Evolutionary conservation across 2,329 filamentous ascomycete genomes (phyloP), one percentile per base, ranked within the genome.

Genomic region (Cordyceps cateniannulata): DNA sequence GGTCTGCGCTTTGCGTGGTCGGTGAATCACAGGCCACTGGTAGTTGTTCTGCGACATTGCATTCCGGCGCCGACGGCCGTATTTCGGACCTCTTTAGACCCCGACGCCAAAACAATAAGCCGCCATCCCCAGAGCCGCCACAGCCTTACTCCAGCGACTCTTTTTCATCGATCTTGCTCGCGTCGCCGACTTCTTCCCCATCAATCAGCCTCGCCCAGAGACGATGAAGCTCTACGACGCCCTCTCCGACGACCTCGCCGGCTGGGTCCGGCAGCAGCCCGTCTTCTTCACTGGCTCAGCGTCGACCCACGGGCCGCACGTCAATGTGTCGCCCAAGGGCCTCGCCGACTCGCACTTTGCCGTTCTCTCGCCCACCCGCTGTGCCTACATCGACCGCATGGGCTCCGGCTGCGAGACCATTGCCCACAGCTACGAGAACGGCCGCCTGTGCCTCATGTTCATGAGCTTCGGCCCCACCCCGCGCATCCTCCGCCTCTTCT

Each of bases 261-360:
- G 78, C 45, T 92, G 88, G 87, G 82, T 86, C 55, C 77, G 85
- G 52, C 72, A 77, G 12, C 89, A 93, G 67, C 83, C 86, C 60
- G 76, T 93, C 67, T 92, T 92, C 80, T 92, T 88, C 77, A 86
- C 89, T 12, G 87, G 85, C 45, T 89, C 96, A 16, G 88, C 89
- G 0, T 88, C 89, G 0, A 80, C 85, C 27, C 79, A 80, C n/a
- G 86, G 83, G 22, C 73, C 76, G 2, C 89, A 93, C 75, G 78
- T 93, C 76, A 93, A 93, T 68, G 75, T 91, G 60, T 92, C 88
- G 0, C 88, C 90, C 53, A 91, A 93, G 72, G 89, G 89, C 53
- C 79, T 87, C 24, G 77, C 84, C 0, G 77, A 81, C 20, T 75
- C 80, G n/a, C 85, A 85, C 29, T 85, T 90, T 67, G 78, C 82